Evolutionary conservation across 306 rosid species (phyloP), one percentile per base, ranked within the genome.

Genomic region (Boehmeria nivea): DNA sequence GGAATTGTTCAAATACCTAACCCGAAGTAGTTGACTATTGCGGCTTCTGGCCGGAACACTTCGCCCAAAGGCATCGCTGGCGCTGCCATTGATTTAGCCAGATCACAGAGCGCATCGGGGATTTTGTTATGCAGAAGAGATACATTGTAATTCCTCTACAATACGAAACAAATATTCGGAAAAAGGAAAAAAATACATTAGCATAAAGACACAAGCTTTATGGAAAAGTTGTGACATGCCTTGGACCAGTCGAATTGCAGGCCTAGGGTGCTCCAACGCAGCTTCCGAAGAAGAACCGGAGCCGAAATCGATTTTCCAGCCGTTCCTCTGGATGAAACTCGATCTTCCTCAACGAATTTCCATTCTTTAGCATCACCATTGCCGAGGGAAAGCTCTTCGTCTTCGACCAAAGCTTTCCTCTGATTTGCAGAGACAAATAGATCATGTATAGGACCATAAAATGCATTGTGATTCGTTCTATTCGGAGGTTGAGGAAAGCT

Each of bases 251-350:
- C 89, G 71, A 82, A 91, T 64, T 91, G 96, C 67, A 84, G 65
- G 67, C 96, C 96, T 31, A 84, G 93, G 47, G 99, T 91, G 81
- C 96, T 91, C 99, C 99, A 87, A 24, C 99, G 89, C 75, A 87
- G 67, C 74, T 91, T 91, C 33, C 81, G 75, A 57, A 82, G 72
- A 10, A 87, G 81, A 59, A 64, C 64, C 57, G 87, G 49, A 55
- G 95, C 83, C 36, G 82, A 66, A 60, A 81, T 44, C 0, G 84
- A 80, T 72, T 71, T 87, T 78, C 85, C 27, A 4, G 71, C 28
- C 40, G 51, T 74, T 40, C 74, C 74, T 13, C 57, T 59, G 11
- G 60, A 53, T 18, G 78, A 67, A 23, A 50, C 78, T 33, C 43
- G 64, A 48, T 65, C 61, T 69, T 85, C 83, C 4, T 59, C 67